Evolutionary conservation across 768 basidiomycete species (phyloP).

Genomic region (Gloeophyllum trabeum): DNA sequence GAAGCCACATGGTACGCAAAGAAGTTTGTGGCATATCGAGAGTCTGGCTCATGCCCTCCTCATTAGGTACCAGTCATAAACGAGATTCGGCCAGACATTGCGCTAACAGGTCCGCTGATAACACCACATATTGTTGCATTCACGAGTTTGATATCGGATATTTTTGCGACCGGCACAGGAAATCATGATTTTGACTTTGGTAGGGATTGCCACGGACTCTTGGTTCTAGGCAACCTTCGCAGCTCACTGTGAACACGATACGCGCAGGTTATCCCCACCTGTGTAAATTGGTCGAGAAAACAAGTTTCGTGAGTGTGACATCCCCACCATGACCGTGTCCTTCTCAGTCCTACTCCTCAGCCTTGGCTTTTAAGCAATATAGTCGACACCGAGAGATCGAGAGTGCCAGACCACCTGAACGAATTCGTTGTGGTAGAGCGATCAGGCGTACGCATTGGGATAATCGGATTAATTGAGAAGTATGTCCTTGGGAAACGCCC

Average conservation of each 20-base stretch:
- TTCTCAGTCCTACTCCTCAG: no score
- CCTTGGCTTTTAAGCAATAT: conserved; percentile 92
- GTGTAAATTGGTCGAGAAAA: conserved; percentile 57
- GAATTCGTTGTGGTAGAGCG: conserved; percentile 61
- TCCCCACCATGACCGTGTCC: no score
- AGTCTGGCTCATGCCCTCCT: no score
- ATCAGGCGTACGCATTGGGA: conserved; percentile 58
- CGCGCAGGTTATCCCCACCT: conserved; percentile 52
- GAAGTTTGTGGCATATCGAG: no score
- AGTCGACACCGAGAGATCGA: conserved; percentile 51
- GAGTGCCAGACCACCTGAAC: conserved; percentile 47
- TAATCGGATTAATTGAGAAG: conserved; percentile 87
- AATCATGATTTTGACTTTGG: conserved; percentile 94
- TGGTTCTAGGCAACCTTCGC: not conserved
- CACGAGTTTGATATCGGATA: not conserved
- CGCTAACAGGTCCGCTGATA: conserved; percentile 55
- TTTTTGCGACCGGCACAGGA: conserved; percentile 39
- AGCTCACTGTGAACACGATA: not conserved
- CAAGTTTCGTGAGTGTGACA: conserved; percentile 49
- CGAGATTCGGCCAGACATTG: conserved; percentile 63
- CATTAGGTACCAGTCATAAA: conserved; percentile 78
- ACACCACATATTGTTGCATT: not conserved
- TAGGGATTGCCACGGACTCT: conserved; percentile 14
- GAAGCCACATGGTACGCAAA: conserved; percentile 73
- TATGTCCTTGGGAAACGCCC: no score